Evolutionary conservation across 805 yeast genomes (phyloP), one percentile per base, ranked within the genome.

Genomic region (Blastobotrys attinorum): DNA sequence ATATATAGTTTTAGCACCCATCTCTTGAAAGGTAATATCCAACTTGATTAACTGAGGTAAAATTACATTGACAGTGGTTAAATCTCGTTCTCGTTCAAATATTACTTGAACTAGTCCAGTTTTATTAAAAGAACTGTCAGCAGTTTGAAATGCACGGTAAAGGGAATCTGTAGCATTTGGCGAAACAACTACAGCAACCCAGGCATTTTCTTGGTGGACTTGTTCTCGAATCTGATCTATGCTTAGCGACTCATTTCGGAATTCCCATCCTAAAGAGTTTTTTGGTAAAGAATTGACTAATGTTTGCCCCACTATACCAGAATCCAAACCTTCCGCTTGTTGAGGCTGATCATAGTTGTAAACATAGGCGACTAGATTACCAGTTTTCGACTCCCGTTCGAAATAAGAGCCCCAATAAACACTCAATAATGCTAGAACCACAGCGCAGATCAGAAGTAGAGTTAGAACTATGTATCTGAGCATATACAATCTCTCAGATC

Each of bases 51-150:
- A 47, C 4, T 69, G 56, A 0, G 80, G 76, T 25, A 7, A 7
- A 0, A 66, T 54, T 8, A 80, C 66, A 6, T 50, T 57, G 66
- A 79, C 67, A 27, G 72, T 70, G 16, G 66, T 49, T 31, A 75
- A 68, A 57, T 83, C 90, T 52, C 88, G 65, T 4, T 81, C 86
- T 0, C 83, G 71, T 57, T 79, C 85, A 56, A 73, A 81, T 37
- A 69, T 56, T 4, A 67, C 60, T n/a, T 64, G 54, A 4, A 77
- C 60, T 32, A 70, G 52, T 41, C 58, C 54, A 27, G 44, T 16
- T 52, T 59, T 47, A 8, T 59, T 52, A 39, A 57, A 59, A 41
- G 68, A 59, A 4, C 53, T 43, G 6, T 43, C 39, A 4, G 62
- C 27, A 13, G 47, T 43, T 23, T 52, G 47, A n/a, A 79, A 59